Evolutionary conservation across 2,329 filamentous ascomycete species (phyloP).

Genomic region (Penicillium digitatum): DNA sequence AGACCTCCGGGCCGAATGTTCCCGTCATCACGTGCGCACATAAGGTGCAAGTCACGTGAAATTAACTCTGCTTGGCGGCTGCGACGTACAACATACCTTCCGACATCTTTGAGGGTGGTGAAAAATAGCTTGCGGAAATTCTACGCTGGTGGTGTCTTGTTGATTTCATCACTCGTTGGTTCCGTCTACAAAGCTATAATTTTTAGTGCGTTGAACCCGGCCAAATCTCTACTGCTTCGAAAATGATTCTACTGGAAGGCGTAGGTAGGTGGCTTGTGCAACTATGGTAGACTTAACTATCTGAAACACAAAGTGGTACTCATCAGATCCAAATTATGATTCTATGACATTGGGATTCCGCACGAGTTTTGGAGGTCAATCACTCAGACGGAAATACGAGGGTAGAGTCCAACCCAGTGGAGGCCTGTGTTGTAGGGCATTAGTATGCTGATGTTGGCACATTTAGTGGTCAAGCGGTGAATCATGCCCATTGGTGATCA

Average conservation of each 20-base stretch:
- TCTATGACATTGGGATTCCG: background rate
- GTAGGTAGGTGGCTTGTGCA: background rate
- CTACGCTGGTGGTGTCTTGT: background rate
- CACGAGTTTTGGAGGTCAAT: background rate
- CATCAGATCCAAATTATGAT: background rate
- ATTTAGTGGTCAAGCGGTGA: background rate
- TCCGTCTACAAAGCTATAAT: no score
- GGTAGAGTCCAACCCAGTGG: background rate
- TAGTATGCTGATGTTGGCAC: background rate
- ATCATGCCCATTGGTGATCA: background rate
- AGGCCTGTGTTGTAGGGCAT: background rate
- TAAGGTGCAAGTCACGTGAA: background rate
- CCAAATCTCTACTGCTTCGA: background rate
- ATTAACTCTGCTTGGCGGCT: background rate
- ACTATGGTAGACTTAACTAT: background rate
- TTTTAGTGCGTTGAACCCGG: no score
- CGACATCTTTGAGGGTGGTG: background rate
- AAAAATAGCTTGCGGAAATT: background rate
- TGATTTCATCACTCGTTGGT: no score
- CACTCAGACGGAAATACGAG: background rate
- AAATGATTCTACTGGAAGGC: background rate
- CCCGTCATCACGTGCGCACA: constrained; percentile 17
- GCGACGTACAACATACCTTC: background rate
- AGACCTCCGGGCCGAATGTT: constrained; percentile 26
- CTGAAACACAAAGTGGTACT: background rate